Base-by-base conservation (phyloP, 352 stramenopile genomes). In the Phytophthora tentaculata region DNA sequence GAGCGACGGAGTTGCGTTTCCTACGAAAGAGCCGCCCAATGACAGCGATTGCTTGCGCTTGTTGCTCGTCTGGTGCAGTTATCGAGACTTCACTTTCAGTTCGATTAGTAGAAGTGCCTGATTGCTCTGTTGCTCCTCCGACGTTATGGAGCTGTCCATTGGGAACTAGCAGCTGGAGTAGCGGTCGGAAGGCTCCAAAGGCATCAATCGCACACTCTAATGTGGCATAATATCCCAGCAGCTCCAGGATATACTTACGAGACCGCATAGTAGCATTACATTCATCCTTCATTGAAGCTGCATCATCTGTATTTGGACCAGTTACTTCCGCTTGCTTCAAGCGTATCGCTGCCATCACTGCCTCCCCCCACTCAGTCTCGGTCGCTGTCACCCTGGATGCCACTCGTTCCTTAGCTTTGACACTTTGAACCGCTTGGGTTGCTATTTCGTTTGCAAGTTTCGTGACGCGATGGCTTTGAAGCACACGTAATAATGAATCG, bases 141-240 rank as follows among this genome's bases (percentile, higher is more conserved):
- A 70, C 54, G 44, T 55, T 73, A 2, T 69, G 67, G 1, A 84
- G 45, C 32, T 81, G 69, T 0, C 82, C 82, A 16, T 90, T 90
- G 1, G 82, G 70, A 16, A 88, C 73, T 23, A 90, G 61, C 10
- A 90, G 72, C 56, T 88, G 80, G 3, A 90, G 49, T 1, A 90
- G 61, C 4, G 76, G 57, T 4, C 71, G 70, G 50, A 89, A 89
- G 0, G 71, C 60, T 9, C 43, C 56, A 47, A 78, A 85, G 0
- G 70, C 71, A 17, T 81, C 74, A 10, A 81, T 70, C 0, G 61
- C 23, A 47, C 71, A 56, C 17, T 75, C 67, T 4, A 84, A 48
- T 14, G 68, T 55, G 23, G 80, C 74, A 12, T 60, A 71, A 2
- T 64, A 20, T 20, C 80, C 67, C 3, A 86, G 56, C 2, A 77